Evolutionary conservation across 2,329 filamentous ascomycete genomes (phyloP), one percentile per base, ranked within the genome.

Genomic region (Parafenestella ontariensis): DNA sequence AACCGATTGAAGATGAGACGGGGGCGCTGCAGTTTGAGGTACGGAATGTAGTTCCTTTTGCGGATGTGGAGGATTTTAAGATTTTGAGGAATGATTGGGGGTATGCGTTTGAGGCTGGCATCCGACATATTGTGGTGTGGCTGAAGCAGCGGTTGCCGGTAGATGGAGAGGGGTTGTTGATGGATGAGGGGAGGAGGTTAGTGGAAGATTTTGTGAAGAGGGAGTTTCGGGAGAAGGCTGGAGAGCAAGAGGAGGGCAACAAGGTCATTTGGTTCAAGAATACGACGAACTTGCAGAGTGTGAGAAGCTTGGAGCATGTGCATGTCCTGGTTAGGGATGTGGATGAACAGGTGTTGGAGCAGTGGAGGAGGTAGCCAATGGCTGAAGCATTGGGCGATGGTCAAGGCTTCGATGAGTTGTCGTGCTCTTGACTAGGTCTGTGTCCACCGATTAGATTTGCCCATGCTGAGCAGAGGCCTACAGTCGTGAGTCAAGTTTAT

Each of bases 281-380:
- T 62, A 86, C 84, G 78, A 82, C 81, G 8, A 79, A 79, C 33
- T 64, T 87, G 71, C 85, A 88, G 72, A 87, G 84, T 62, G 84
- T 88, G 41, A 75, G 84, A 49, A 49, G 86, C 83, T 75, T 92
- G 89, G 72, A 92, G 89, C 5, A 87, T 86, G 50, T 89, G 84
- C 72, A 96, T 91, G 43, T 95, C 85, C 21, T 88, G 86, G 58
- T 87, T 83, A 55, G 88, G 87, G 40, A 92, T 83, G 61, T 90
- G 86, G 68, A 89, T 85, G 65, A 93, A 17, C 81, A 64, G 20
- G 57, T 71, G 2, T 46, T 73, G 58, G 49, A 54, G 36, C 37
- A 46, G 39, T 65, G 60, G 60, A 45, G 11, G 23, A 29, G 8
- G 24, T 42, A 24, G 23, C n/a, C n/a, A 21, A 21, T 21, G 36